Base-by-base conservation (phyloP, 225 moss, liverwort and hornwort species). In the Anthoceros angustus region DNA sequence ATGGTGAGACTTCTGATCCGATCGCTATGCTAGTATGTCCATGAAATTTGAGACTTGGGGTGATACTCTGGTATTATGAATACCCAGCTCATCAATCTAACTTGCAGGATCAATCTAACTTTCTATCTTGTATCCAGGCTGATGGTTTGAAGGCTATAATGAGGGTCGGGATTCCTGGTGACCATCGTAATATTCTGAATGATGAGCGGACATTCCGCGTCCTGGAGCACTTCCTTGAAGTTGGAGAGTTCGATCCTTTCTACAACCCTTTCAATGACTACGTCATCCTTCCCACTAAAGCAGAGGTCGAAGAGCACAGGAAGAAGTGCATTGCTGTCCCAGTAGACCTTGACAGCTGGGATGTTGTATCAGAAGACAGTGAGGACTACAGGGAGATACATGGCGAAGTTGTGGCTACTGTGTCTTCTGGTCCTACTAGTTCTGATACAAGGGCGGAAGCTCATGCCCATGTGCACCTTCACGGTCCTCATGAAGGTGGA, bases 161-260 rank as follows among this genome's bases (percentile, higher is more conserved):
- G 65, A 88, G 95, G 65, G 63, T 95, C 63, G 95, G 95, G 42
- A 95, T 95, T 71, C 95, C 95, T 69, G 91, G 75, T 71, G 95
- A 95, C 66, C 95, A 95, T 63, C 83, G 95, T 62, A 78, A 70
- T 16, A 84, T 95, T 49, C 80, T 95, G 67, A 88, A 83, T 70
- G 88, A 91, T 68, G 73, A 85, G 40, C 95, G 85, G 61, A 79
- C 90, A 38, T 91, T 95, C 68, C 86, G 77, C 63, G 25, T 88
- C 42, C 64, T 95, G 65, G 83, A 91, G 74, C 85, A 86, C 68
- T 95, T 84, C 88, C 75, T 95, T 68, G 75, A 82, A 55, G 82
- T 77, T 49, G 92, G 86, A 61, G 95, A 90, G 61, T 75, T 70
- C 26, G 95, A 95, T 62, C 85, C 80, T 15, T 90, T 82, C 70